Conservation (phyloP, 441 rosid species). For the Erodium trifolium region DNA sequence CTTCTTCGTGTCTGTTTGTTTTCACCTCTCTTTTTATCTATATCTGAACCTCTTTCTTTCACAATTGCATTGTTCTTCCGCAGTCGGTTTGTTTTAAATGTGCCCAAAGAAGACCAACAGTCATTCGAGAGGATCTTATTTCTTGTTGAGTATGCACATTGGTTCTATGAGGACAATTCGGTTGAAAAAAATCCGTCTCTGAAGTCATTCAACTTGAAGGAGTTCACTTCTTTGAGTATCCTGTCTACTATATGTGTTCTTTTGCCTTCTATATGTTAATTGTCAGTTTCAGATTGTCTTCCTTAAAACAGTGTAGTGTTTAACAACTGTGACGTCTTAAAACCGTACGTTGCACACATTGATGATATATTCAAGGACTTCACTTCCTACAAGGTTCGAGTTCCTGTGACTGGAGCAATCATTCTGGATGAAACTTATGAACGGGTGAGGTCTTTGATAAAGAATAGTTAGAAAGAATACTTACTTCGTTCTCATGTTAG, state of each 20-base stretch:
- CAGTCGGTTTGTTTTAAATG: constrained; percentile 97
- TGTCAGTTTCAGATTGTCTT: constrained; percentile 14
- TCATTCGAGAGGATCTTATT: constrained; percentile 93
- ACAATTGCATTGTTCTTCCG: constrained; percentile 19
- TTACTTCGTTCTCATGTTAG: background rate
- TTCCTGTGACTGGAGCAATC: constrained; percentile 96
- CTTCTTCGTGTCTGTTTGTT: background rate
- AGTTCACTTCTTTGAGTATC: constrained; percentile 86
- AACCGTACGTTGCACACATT: constrained; percentile 85
- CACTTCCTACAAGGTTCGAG: constrained; percentile 92
- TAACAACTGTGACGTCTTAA: constrained; percentile 79
- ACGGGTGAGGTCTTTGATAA: constrained; percentile 47
- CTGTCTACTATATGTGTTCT: constrained; percentile 24
- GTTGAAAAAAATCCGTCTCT: constrained; percentile 82
- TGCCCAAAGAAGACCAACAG: constrained; percentile 91
- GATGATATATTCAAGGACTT: constrained; percentile 94
- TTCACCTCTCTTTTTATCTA: background rate
- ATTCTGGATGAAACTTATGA: constrained; percentile 87
- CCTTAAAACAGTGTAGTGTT: constrained; percentile 61
- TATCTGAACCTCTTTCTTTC: constrained; percentile 2
- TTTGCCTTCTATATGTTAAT: background rate
- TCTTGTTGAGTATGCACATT: constrained; percentile 89
- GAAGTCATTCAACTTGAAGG: constrained; percentile 77
- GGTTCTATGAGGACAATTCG: constrained; percentile 95
- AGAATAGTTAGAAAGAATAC: background rate